Conservation (phyloP, 2,329 filamentous ascomycete genomes). For the Celoporthe dispersa region DNA sequence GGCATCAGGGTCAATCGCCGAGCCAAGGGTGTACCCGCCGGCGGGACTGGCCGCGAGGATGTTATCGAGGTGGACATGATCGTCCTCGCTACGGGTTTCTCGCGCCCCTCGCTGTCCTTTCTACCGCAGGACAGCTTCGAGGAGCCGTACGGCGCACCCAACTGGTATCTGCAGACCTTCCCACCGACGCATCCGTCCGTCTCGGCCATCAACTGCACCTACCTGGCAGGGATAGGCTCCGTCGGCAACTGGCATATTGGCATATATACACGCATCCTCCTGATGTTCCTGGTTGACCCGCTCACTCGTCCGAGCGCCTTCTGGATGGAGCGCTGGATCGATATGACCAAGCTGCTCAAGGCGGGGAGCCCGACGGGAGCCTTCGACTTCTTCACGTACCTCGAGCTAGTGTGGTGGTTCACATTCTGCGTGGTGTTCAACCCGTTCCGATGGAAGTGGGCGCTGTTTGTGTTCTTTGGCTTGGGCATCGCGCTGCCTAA, state of each 20-base stretch:
- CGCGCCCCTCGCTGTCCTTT: slow-evolving; percentile 74
- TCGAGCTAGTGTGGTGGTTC: slow-evolving; percentile 86
- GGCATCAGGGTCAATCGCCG: slow-evolving; percentile 76
- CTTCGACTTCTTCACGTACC: slow-evolving; percentile 89
- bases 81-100: slow-evolving; percentile 83
- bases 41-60: slow-evolving; percentile 72
- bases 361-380: slow-evolving; percentile 70
- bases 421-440: slow-evolving; percentile 78
- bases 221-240: slow-evolving; percentile 77
- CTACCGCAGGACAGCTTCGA: slow-evolving; percentile 74
- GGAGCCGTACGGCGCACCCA: slow-evolving; percentile 76
- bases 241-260: slow-evolving; percentile 90
- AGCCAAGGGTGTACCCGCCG: slow-evolving; percentile 72
- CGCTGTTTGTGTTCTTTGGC: slow-evolving; percentile 79
- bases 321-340: slow-evolving; percentile 87
- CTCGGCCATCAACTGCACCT: slow-evolving; percentile 83
- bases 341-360: slow-evolving; percentile 78
- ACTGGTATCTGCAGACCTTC: slow-evolving; percentile 89
- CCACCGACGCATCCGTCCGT: slow-evolving; percentile 74
- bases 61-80: slow-evolving; percentile 74
- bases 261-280: slow-evolving; percentile 82
- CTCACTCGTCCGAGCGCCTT: slow-evolving; percentile 71
- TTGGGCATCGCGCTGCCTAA: slow-evolving; percentile 69
- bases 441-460: slow-evolving; percentile 92
- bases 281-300: slow-evolving; percentile 85